Evolutionary conservation across 169 alveolate species (phyloP).

Genomic region (Neospora caninum): DNA sequence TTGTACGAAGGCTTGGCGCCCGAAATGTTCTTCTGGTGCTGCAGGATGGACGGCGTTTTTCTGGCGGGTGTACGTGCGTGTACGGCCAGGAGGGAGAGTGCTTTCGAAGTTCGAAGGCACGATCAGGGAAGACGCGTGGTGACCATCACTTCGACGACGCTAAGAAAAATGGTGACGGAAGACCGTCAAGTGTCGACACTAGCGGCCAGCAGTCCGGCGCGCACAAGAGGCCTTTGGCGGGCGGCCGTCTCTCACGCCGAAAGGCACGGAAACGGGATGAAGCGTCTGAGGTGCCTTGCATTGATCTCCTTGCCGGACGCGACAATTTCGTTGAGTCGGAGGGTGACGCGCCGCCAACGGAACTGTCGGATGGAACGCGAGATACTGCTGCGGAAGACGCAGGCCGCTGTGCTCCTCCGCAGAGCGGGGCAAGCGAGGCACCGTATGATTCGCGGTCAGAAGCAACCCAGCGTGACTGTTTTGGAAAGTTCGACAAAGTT

Average conservation of each 20-base stretch:
- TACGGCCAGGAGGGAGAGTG: not conserved
- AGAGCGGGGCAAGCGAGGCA: not conserved
- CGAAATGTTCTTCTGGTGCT: conserved; percentile 51
- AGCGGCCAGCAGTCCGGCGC: not conserved
- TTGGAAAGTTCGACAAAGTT: conserved; percentile 69
- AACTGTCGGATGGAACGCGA: conserved; percentile 16
- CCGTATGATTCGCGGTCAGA: not conserved
- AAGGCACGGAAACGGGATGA: conserved; percentile 52
- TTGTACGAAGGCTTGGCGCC: conserved; percentile 45
- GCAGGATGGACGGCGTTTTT: conserved; percentile 43
- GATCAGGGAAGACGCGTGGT: not conserved
- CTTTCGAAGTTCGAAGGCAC: not conserved
- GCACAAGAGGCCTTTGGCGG: not conserved
- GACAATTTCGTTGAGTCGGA: not conserved
- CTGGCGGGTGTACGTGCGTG: conserved; percentile 38
- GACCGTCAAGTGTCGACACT: not conserved
- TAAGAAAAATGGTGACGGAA: not conserved
- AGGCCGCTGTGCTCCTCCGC: not conserved
- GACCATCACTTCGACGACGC: not conserved
- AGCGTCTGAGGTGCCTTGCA: conserved; percentile 50
- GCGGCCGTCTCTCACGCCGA: conserved; percentile 13
- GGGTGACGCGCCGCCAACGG: not conserved
- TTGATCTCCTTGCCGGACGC: conserved; percentile 23
- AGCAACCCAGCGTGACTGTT: not conserved
- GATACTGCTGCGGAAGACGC: not conserved